Conservation (phyloP, 305 asterid genomes). For the Withania somnifera region DNA sequence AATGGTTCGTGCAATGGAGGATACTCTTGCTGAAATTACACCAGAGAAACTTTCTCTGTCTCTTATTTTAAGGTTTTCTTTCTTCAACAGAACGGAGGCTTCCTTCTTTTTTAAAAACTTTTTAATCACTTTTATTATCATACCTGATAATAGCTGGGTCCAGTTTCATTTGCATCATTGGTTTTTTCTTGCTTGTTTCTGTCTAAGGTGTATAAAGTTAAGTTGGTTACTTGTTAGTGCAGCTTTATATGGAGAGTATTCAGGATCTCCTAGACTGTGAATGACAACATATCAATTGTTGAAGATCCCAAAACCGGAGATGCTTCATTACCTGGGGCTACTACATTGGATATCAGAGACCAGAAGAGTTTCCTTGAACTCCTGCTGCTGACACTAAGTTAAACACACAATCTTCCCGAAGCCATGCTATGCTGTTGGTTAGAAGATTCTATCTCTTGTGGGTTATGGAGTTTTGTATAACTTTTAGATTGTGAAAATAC, state of each 20-base stretch:
- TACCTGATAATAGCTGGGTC: neutral
- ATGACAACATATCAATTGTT: conserved; percentile 58
- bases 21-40: conserved; percentile 56
- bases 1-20: conserved; percentile 93
- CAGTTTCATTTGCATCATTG: neutral
- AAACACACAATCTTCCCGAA: conserved; percentile 89
- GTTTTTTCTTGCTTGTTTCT: neutral
- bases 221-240: conserved; percentile 18
- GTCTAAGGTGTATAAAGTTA: conserved; percentile 4
- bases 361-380: conserved; percentile 60
- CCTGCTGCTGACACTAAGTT: conserved; percentile 78
- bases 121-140: neutral
- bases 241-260: conserved; percentile 85
- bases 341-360: conserved; percentile 60
- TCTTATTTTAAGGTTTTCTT: conserved; percentile 75
- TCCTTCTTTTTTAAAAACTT: neutral
- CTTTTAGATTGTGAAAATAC: neutral
- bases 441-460: conserved; percentile 10
- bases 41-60: conserved; percentile 48
- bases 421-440: conserved; percentile 94
- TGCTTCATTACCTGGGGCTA: conserved; percentile 77
- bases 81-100: neutral
- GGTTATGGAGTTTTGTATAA: neutral
- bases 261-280: conserved; percentile 80
- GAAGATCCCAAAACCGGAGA: conserved; percentile 88